Evolutionary conservation across 208 protist genomes (phyloP), one percentile per base, ranked within the genome.

Genomic region (Leishmania major): DNA sequence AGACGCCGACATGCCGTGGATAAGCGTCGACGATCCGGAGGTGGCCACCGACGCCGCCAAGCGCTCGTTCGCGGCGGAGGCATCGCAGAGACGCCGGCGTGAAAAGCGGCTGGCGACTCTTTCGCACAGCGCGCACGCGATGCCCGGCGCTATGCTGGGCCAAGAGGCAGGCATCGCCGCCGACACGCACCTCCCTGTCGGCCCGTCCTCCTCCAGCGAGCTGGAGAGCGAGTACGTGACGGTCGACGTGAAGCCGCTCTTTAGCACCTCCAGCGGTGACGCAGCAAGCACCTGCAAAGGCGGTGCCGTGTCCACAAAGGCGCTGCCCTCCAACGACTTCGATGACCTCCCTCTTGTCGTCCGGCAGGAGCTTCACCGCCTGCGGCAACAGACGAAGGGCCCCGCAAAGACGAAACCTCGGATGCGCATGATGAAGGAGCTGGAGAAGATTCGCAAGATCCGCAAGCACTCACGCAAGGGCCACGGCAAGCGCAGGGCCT

Each of bases 381-480:
- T 97, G 25, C 90, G 89, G 17, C 85, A 93, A 79, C 91, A 95
- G 71, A 93, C 81, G 17, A 96, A 96, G 76, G 94, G 94, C 0
- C 92, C 94, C 17, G 76, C 90, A 7, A 88, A 83, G 47, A 96
- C 93, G 35, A 95, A 94, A 82, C 79, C 94, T 62, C 90, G 88
- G 59, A 15, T 96, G 69, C 89, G 88, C 70, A 92, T 94, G 90
- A 75, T 96, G 89, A 96, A 96, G 85, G 93, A 95, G 85, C 86
- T 97, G 66, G 86, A 95, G 75, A 97, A 97, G 85, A 96, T 96
- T 53, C 90, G 91, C 11, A 96, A 96, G 87, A 97, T 97, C 62
- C 89, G 89, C 76, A 95, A 96, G 79, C 86, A 97, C 86, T 96
- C 93, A 1, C 84, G 93, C 19, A 97, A 97, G 82, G 94, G 94